Conservation (phyloP, 1,284 basidiomycete species). For the Austroboletus novae-zelandiae region DNA sequence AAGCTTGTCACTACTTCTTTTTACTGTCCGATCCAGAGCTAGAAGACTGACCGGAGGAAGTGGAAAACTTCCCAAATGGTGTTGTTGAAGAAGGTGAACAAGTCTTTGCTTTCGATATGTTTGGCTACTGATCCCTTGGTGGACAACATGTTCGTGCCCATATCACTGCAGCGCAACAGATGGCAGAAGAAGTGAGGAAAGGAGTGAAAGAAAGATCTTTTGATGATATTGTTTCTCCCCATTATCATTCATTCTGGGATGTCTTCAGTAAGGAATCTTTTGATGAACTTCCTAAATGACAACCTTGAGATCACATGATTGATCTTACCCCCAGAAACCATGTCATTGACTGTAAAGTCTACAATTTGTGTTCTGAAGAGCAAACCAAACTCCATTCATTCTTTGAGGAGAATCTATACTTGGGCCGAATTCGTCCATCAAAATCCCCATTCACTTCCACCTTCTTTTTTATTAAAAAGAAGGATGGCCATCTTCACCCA, state of each 20-base stretch:
- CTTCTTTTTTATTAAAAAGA: not conserved
- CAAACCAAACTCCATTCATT: not conserved
- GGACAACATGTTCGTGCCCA: not conserved
- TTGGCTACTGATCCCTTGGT: not conserved
- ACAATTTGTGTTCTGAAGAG: not conserved
- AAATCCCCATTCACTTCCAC: not conserved
- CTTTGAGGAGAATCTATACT: not conserved
- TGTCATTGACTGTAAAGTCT: conserved; percentile 2
- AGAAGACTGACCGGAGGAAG: not conserved
- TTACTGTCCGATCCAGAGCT: not conserved
- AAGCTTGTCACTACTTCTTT: not conserved
- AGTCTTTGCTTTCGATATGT: no score
- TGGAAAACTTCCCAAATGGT: not conserved
- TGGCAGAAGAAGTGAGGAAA: not conserved
- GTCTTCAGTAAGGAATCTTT: conserved; percentile 4
- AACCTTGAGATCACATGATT: conserved; percentile 3
- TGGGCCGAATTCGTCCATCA: not conserved
- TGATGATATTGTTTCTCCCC: not conserved
- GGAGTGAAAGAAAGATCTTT: not conserved
- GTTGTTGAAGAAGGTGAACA: conserved; percentile 2
- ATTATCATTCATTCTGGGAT: no score
- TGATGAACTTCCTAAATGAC: not conserved
- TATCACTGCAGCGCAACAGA: not conserved
- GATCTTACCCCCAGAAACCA: conserved; percentile 1
- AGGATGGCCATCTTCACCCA: not conserved